phyloP scores from a whole-genome alignment of 2,329 filamentous ascomycete genomes.

The Hypoxylon sp. region DNA sequence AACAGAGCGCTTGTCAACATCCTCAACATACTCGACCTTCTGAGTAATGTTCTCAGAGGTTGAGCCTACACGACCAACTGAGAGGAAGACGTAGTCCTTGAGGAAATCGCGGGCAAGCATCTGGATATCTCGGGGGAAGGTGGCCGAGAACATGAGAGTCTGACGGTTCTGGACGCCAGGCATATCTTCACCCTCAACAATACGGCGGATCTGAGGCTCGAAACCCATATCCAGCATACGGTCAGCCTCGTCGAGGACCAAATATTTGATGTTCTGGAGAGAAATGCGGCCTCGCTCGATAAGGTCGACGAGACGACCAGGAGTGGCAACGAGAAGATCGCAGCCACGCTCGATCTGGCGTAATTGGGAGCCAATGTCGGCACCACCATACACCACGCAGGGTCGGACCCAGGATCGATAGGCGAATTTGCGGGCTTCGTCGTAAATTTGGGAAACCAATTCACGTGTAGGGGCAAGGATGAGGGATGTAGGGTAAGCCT shows the following conservation, averaged over 20 bases:
- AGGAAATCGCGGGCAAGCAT: slow-evolving; percentile 99
- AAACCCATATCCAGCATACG: slow-evolving; percentile 99
- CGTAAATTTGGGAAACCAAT: slow-evolving; percentile 98
- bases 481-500: slow-evolving; percentile 95
- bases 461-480: slow-evolving; percentile 98
- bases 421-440: slow-evolving; percentile 97
- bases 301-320: slow-evolving; percentile 96
- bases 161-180: slow-evolving; percentile 85
- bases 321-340: slow-evolving; percentile 96
- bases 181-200: slow-evolving; percentile 99
- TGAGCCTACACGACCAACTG: slow-evolving; percentile 97
- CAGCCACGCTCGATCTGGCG: slow-evolving; percentile 98
- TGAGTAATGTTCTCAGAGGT: slow-evolving; percentile 99
- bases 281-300: slow-evolving; percentile 99
- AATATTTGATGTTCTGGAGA: slow-evolving; percentile 98
- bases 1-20: slow-evolving; percentile 96
- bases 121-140: slow-evolving; percentile 98
- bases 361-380: slow-evolving; percentile 97
- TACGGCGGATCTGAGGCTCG: slow-evolving; percentile 98
- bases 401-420: slow-evolving; percentile 99
- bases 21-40: slow-evolving; percentile 98
- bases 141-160: slow-evolving; percentile 99
- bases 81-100: slow-evolving; percentile 99
- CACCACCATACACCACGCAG: slow-evolving; percentile 98
- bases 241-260: slow-evolving; percentile 98